A percentile compares a stretch with the other conserved stretches of the same genome.
phyloP scores from a whole-genome alignment of 2,329 filamentous ascomycete genomes.

The Pyricularia sp. region DNA sequence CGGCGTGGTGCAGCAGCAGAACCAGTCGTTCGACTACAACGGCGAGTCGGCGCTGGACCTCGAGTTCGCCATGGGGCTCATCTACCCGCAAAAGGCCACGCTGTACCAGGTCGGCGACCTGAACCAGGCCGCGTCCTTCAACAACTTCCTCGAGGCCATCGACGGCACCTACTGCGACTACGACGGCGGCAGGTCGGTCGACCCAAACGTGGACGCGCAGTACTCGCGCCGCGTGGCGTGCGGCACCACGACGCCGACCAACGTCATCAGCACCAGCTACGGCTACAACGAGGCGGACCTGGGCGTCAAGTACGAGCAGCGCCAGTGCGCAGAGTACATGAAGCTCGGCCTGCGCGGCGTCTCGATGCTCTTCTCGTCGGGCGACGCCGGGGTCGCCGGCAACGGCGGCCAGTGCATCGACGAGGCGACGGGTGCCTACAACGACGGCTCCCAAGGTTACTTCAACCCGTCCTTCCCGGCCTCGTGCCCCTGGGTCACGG shows the following conservation, averaged over 20 bases:
- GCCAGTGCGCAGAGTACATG: constrained; percentile 44
- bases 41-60: constrained; percentile 22
- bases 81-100: constrained; percentile 35
- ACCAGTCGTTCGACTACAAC: constrained; percentile 25
- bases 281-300: constrained; percentile 37
- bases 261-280: constrained; percentile 43
- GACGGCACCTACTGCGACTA: constrained; percentile 31
- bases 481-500: constrained; percentile 35
- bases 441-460: constrained; percentile 17
- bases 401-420: constrained; percentile 23
- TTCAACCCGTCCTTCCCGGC: constrained; percentile 35
- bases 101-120: constrained; percentile 34
- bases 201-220: constrained; percentile 21
- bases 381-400: constrained; percentile 34
- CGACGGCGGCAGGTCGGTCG: constrained; percentile 23
- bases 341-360: constrained; percentile 41
- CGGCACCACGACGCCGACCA: constrained; percentile 27
- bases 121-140: constrained; percentile 13
- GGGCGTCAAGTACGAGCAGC: constrained; percentile 30
- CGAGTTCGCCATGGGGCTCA: constrained; percentile 28
- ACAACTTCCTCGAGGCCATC: constrained; percentile 24
- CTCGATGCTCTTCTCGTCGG: constrained; percentile 35
- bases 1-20: constrained; percentile 19
- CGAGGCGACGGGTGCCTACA: constrained; percentile 14
- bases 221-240: constrained; percentile 28